phyloP scores from a whole-genome alignment of 2,329 filamentous ascomycete genomes.

The Fusarium marasasianum region DNA sequence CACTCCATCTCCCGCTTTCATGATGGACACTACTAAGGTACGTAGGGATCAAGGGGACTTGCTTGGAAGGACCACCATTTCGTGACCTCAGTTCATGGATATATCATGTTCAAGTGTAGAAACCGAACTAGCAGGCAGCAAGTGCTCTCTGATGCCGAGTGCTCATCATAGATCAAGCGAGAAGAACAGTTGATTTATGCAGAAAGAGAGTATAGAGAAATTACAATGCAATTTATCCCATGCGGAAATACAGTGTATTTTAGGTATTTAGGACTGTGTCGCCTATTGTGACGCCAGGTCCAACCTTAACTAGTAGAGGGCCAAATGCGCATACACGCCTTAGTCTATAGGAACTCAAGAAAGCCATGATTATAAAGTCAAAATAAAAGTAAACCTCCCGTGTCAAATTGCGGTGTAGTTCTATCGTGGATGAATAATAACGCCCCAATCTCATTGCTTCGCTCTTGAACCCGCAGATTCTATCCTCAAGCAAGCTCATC shows the following conservation, averaged over 20 bases:
- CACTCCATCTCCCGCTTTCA: neutral
- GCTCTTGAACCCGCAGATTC: neutral
- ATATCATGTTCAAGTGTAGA: neutral
- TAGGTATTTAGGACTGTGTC: neutral
- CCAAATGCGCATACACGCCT: neutral
- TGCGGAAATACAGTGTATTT: neutral
- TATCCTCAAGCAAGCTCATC: slow-evolving; percentile 2
- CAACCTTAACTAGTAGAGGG: neutral
- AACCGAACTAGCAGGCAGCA: neutral
- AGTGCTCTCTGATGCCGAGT: neutral
- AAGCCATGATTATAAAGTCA: neutral
- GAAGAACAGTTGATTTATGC: neutral
- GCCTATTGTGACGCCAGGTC: neutral
- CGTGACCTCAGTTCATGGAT: neutral
- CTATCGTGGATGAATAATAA: neutral
- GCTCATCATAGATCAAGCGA: neutral
- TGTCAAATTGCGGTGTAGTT: neutral
- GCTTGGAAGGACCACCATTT: neutral
- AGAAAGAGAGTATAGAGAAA: neutral
- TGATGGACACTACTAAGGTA: neutral
- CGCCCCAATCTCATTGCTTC: neutral
- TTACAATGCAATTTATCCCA: neutral
- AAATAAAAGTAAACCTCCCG: neutral
- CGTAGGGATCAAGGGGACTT: neutral
- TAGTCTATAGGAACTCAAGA: neutral